Evolutionary conservation across 495 filamentous ascomycete genomes (phyloP).

Genomic region (Schizothecium vesticola): DNA sequence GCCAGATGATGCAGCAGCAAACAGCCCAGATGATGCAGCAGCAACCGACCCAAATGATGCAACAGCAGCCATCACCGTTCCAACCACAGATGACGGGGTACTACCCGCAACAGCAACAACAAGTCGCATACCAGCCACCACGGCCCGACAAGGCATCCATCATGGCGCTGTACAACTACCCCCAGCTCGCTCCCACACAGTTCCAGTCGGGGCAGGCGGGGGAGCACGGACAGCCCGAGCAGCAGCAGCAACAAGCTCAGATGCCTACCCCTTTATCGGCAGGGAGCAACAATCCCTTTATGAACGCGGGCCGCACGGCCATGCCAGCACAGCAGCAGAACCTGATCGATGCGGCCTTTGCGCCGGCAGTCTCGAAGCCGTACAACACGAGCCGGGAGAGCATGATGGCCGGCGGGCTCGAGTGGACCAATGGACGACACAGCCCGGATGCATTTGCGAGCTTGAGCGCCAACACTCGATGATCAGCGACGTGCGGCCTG

Average conservation of each 20-base stretch:
- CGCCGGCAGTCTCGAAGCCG: conserved; percentile 15
- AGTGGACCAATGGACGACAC: conserved; percentile 72
- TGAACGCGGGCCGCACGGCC: conserved; percentile 18
- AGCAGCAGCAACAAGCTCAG: conserved; percentile 16
- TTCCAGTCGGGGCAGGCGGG: not conserved
- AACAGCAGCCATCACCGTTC: conserved; percentile 25
- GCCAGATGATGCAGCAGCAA: conserved; percentile 29
- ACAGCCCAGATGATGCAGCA: conserved; percentile 32
- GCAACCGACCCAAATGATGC: conserved; percentile 15
- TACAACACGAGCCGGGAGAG: conserved; percentile 83
- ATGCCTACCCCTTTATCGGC: conserved; percentile 21
- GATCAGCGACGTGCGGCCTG: not conserved
- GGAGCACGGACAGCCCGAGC: conserved; percentile 19
- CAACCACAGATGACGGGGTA: conserved; percentile 19
- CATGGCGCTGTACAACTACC: conserved; percentile 77
- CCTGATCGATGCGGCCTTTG: conserved; percentile 13
- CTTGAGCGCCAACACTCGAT: conserved; percentile 57
- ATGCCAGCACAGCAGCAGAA: conserved; percentile 14
- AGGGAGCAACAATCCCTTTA: conserved; percentile 47
- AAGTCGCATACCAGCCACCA: conserved; percentile 29
- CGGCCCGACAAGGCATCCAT: conserved; percentile 73
- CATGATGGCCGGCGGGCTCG: conserved; percentile 66
- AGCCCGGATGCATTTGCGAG: conserved; percentile 97
- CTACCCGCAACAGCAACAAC: conserved; percentile 21
- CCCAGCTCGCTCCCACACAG: conserved; percentile 57